Conservation (phyloP, 306 rosid genomes). For the Vachellia collinsii region DNA sequence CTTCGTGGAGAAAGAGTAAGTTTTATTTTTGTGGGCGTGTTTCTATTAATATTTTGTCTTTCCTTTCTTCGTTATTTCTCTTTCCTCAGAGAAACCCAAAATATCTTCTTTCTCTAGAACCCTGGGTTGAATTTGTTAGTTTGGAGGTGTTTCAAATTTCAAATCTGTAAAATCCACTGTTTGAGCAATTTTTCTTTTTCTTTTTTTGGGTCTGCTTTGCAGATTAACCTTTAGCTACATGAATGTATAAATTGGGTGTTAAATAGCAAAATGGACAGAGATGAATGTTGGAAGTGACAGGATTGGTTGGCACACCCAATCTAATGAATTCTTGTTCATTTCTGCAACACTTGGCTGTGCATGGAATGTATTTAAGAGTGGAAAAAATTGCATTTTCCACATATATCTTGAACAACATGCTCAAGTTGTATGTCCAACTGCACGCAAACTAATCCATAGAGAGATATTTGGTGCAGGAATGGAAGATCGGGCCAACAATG, state of each 20-base stretch:
- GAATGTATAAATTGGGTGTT: neutral
- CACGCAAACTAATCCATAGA: slow-evolving; percentile 24
- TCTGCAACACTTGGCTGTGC: neutral
- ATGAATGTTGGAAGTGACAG: neutral
- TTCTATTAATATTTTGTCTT: slow-evolving; percentile 14
- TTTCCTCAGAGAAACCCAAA: neutral
- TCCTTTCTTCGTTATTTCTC: neutral
- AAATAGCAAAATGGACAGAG: neutral
- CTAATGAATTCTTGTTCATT: neutral
- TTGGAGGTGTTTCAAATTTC: slow-evolving; percentile 31
- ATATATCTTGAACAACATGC: slow-evolving; percentile 14
- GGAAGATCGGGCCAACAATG: slow-evolving; percentile 83
- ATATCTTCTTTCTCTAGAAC: slow-evolving; percentile 11
- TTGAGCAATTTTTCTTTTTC: neutral
- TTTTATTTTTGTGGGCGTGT: slow-evolving; percentile 24
- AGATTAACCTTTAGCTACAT: neutral
- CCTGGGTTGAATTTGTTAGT: slow-evolving; percentile 23
- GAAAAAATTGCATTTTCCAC: slow-evolving; percentile 12
- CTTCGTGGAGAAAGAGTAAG: slow-evolving; percentile 80
- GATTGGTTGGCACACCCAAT: neutral
- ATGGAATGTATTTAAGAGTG: neutral
- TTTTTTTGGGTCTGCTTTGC: neutral
- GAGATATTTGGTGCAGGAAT: slow-evolving; percentile 59
- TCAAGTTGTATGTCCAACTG: slow-evolving; percentile 19
- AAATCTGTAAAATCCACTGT: neutral